Conservation (phyloP, 768 basidiomycete genomes). For the Lactarius pseudohatsudake region DNA sequence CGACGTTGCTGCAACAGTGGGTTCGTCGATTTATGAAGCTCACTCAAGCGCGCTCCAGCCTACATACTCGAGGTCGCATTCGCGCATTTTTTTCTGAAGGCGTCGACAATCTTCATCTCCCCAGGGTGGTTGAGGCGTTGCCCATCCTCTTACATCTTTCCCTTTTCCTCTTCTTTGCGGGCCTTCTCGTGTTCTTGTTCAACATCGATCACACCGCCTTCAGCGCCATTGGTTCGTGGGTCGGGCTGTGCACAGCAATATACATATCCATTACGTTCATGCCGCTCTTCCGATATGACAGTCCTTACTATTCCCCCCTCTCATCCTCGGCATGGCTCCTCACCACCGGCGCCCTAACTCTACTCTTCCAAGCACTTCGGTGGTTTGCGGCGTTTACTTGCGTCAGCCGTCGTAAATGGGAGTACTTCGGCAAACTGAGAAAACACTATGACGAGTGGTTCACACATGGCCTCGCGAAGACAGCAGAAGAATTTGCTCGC, state of each 20-base stretch:
- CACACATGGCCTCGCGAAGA: not conserved
- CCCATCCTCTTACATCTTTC: not conserved
- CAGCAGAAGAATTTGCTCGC: not conserved
- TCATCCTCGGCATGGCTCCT: not conserved
- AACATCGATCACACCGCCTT: conserved; percentile 6
- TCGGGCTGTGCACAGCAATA: not conserved
- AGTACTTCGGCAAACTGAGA: not conserved
- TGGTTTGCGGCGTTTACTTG: not conserved
- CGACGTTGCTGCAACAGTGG: conserved; percentile 13
- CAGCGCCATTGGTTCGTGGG: conserved; percentile 1
- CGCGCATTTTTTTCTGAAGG: not conserved
- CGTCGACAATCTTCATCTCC: not conserved
- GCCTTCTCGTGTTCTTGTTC: conserved; percentile 4
- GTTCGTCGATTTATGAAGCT: not conserved
- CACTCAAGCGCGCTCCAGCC: not conserved
- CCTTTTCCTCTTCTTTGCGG: conserved; percentile 13
- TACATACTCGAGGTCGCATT: not conserved
- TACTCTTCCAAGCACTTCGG: not conserved
- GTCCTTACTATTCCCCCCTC: not conserved
- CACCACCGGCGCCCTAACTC: no score
- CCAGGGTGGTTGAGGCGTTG: not conserved
- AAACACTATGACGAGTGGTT: not conserved
- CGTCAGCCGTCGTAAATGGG: not conserved
- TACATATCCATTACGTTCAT: conserved; percentile 2
- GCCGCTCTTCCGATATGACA: not conserved